Evolutionary conservation across 805 yeast species (phyloP).

Genomic region (Wickerhamiella dianesei): DNA sequence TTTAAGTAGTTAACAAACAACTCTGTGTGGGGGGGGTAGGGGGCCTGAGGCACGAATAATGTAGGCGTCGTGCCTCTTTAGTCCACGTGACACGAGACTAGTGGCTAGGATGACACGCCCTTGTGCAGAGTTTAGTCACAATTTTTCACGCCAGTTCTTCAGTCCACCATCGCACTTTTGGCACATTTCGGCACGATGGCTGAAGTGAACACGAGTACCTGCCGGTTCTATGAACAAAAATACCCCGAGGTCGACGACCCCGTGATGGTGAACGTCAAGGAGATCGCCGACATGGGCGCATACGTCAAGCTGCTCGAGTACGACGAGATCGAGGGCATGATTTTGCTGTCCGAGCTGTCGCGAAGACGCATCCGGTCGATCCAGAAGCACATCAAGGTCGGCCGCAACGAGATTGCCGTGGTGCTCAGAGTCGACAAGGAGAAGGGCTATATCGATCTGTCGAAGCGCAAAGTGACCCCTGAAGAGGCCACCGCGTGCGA

Average conservation of each 20-base stretch:
- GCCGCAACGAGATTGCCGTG: constrained; percentile 95
- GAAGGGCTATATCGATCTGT: constrained; percentile 93
- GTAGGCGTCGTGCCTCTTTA: too few species aligned
- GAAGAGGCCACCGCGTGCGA: constrained; percentile 96
- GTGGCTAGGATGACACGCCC: too few species aligned
- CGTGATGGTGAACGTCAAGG: constrained; percentile 88
- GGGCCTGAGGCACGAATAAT: too few species aligned
- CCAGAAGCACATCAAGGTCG: constrained; percentile 94
- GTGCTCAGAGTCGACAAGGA: constrained; percentile 97
- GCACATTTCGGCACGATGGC: constrained; percentile 7
- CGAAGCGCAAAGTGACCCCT: constrained; percentile 94
- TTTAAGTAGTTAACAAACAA: too few species aligned
- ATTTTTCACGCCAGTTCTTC: background rate
- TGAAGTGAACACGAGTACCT: constrained; percentile 43
- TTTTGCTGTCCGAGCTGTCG: constrained; percentile 82
- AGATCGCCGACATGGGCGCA: constrained; percentile 98
- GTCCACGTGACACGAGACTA: too few species aligned
- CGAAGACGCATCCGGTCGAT: constrained; percentile 98
- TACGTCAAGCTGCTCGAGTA: constrained; percentile 87
- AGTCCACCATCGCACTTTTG: background rate
- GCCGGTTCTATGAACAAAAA: constrained; percentile 95
- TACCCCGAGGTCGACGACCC: constrained; percentile 98
- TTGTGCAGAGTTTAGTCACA: background rate
- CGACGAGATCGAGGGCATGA: constrained; percentile 98
- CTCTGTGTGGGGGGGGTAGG: too few species aligned